Conservation (phyloP, 257 asterid species). For the Dorcoceras hygrometricum region DNA sequence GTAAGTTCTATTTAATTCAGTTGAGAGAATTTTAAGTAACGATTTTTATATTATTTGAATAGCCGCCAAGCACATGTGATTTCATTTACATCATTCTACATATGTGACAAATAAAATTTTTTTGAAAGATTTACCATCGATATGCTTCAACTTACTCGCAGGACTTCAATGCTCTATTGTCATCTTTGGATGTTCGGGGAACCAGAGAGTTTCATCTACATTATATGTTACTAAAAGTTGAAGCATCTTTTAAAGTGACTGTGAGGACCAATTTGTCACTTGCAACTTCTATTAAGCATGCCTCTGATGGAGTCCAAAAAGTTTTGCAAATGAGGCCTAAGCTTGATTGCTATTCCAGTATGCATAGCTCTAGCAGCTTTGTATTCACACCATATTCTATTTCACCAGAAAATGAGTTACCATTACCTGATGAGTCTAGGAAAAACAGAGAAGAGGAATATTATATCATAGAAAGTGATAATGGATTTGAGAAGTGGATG, state of each 20-base stretch:
- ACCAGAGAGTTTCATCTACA: conserved; percentile 79
- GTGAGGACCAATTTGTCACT: conserved; percentile 32
- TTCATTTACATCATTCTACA: background rate
- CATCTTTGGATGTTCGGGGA: conserved; percentile 81
- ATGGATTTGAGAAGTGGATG: conserved; percentile 65
- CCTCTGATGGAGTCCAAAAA: conserved; percentile 26
- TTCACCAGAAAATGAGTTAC: conserved; percentile 32
- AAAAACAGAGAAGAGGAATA: conserved; percentile 36
- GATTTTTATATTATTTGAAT: no score
- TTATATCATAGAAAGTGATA: conserved; percentile 38
- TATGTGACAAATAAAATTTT: background rate
- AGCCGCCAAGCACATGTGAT: no score
- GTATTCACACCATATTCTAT: conserved; percentile 17
- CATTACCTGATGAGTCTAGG: conserved; percentile 31
- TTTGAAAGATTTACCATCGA: background rate
- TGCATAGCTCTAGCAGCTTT: conserved; percentile 27
- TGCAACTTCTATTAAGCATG: conserved; percentile 20
- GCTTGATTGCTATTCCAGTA: conserved; percentile 21
- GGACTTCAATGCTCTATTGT: conserved; percentile 75
- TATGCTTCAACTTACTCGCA: conserved; percentile 23
- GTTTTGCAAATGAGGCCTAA: conserved; percentile 30
- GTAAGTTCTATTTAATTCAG: no score
- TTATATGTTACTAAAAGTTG: conserved; percentile 67
- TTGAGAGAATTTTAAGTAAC: no score
- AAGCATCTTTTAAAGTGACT: conserved; percentile 54